Conservation (phyloP, 768 basidiomycete genomes). For the Podaxis carcinomalis region DNA sequence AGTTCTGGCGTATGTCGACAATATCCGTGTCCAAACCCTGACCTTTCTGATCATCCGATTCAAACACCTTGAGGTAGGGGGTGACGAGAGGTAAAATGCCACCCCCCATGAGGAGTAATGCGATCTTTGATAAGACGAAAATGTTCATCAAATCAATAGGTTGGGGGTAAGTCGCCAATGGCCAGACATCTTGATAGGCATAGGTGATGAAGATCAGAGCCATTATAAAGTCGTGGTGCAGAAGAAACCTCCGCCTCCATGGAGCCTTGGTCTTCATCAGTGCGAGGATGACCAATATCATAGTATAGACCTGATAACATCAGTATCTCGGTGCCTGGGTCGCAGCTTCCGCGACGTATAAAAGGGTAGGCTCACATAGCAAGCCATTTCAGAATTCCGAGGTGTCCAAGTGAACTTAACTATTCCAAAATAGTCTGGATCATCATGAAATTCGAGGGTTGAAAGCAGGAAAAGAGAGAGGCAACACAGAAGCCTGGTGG, state of each 20-base stretch:
- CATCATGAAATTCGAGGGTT: not conserved
- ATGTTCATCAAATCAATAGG: constrained; percentile 45
- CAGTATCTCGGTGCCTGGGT: not conserved
- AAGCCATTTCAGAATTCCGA: not conserved
- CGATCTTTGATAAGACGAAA: constrained; percentile 24
- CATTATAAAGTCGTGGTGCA: not conserved
- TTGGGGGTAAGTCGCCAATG: constrained; percentile 45
- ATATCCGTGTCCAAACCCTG: not conserved
- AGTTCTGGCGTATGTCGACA: constrained; percentile 23
- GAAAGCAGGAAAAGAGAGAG: not conserved
- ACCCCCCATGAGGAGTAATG: not conserved
- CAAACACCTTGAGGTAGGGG: constrained; percentile 25
- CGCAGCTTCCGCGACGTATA: not conserved
- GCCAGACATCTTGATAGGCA: constrained; percentile 53
- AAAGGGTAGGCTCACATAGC: not conserved
- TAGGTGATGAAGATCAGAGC: constrained; percentile 32
- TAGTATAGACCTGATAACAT: not conserved
- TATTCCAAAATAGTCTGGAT: not conserved
- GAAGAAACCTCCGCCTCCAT: not conserved
- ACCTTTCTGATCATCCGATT: not conserved
- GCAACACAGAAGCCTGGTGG: not conserved
- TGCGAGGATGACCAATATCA: not conserved
- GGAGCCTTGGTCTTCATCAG: not conserved
- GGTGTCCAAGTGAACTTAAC: not conserved
- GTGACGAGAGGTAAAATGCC: constrained; percentile 46